These are phyloP conservation scores for Schrenkiella parvula DNA, from an alignment of 345 rosid species.

Conservation along the genomic window DNA sequence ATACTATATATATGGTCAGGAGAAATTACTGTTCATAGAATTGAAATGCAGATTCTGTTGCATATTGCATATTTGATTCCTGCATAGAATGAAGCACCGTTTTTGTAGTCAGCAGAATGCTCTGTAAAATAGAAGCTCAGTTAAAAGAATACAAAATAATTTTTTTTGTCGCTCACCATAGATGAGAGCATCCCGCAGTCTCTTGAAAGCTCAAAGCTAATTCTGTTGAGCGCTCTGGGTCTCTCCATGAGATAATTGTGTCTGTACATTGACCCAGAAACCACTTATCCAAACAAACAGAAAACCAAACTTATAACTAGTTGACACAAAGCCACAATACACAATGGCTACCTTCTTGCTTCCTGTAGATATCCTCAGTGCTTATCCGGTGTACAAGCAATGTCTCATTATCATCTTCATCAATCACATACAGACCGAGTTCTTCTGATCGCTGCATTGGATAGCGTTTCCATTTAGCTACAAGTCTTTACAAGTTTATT, in stretches of 20 bases:
- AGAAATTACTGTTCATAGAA: conserved; percentile 59
- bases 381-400: conserved; percentile 76
- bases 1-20: neutral
- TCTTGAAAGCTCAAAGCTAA: conserved; percentile 94
- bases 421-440: conserved; percentile 65
- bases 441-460: conserved; percentile 71
- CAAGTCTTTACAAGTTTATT: conserved; percentile 12
- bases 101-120: conserved; percentile 15
- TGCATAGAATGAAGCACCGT: conserved; percentile 9
- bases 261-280: conserved; percentile 42
- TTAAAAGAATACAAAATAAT: neutral
- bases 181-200: conserved; percentile 66
- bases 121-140: neutral
- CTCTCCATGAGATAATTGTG: conserved; percentile 93
- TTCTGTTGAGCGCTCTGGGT: conserved; percentile 64
- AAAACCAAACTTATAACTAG: neutral
- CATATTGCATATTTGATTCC: conserved; percentile 68
- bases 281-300: neutral
- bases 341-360: conserved; percentile 73
- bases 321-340: neutral
- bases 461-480: conserved; percentile 30
- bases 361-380: conserved; percentile 75
- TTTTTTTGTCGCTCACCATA: conserved; percentile 42
- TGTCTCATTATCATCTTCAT: conserved; percentile 81
- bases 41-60: conserved; percentile 68